Base-by-base conservation (phyloP, 2,329 filamentous ascomycete genomes). In the Hypoxylon sp. region DNA sequence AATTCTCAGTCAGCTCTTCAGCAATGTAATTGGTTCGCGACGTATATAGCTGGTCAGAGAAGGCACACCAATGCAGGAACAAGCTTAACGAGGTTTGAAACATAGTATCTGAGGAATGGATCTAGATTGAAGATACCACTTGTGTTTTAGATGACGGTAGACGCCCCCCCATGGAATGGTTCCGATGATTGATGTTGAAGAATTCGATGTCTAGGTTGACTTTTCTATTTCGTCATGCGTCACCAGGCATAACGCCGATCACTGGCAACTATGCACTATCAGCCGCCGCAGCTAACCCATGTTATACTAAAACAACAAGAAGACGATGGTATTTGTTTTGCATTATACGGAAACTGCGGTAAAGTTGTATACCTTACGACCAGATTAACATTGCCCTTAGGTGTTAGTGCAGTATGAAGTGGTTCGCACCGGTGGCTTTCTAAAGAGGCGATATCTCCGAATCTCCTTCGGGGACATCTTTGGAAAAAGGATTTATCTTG, bases 11-110 rank as follows among this genome's bases (percentile, higher is more conserved):
- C 58, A 70, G 63, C 70, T 71, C 61, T 50, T 57, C 65, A 64
- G 70, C 51, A 46, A 39, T 47, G 42, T 57, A 44, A 76, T 76
- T 76, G 75, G 74, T 63, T 62, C 60, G 66, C 53, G 55, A 57
- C 50, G 55, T 61, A 60, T 55, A 33, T 59, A 33, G 53, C 31
- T 52, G 35, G 37, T 29, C 62, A 58, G 35, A 53, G 17, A 39
- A 31, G 51, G 55, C 53, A 44, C 52, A 59, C 66, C 66, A 61
- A 69, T 66, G 64, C 59, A 72, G 64, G 67, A 70, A 64, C 59
- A 70, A 69, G 62, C 62, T 63, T 52, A 19, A 67, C 29, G 47
- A 59, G 31, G 55, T 68, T 60, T 70, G 67, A 70, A 68, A 70
- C 64, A 70, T 65, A 59, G 63, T 37, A 70, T 63, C 58, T 60